Base-by-base conservation (phyloP, 805 yeast genomes). In the Candida xyloterini region DNA sequence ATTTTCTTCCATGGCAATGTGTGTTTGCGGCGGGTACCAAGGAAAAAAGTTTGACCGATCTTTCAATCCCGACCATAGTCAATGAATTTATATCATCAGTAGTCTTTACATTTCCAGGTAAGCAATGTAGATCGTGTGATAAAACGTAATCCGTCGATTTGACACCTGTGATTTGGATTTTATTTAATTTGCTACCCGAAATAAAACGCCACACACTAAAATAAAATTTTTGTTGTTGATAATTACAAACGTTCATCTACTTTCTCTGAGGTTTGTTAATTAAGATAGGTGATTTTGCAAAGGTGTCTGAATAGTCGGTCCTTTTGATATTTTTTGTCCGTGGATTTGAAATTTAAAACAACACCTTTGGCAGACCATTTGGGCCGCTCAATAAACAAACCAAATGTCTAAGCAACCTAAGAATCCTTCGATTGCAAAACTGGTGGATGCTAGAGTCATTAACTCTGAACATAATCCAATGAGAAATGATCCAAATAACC, bases 371-470 rank as follows among this genome's bases (percentile, higher is more conserved):
- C 20, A 5, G 6, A 18, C 4, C 4, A 5, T 18, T 25, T 10
- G 13, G 23, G 33, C 47, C 37, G 38, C 37, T 32, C 35, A 30
- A 18, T 39, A 32, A 18, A 18, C 6, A 21, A 36, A 24, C 33
- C 30, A 35, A 22, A 42, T 40, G 40, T 34, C 45, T 15, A 46
- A 40, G 29, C 45, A 38, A 15, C 29, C 26, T 15, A 42, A 38
- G 24, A 31, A 34, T 20, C 24, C 48, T 13, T 40, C 50, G 22
- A 46, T 43, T 32, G 35, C 46, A 2, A 39, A 42, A 16, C 41
- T 46, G 14, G 50, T 40, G 24, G 50, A 43, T 18, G 16, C 39
- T 10, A 36, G 34, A 10, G 41, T 33, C 11, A 25, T 24, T 6
- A 22, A 20, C 23, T 14, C 35, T 5, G 42, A 38, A 10, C 26